Percentiles rank a stretch among this genome's conserved stretches.
Evolutionary conservation across 176 grass and related monocot genomes (phyloP).

Genomic region (Oryza meyeriana): DNA sequence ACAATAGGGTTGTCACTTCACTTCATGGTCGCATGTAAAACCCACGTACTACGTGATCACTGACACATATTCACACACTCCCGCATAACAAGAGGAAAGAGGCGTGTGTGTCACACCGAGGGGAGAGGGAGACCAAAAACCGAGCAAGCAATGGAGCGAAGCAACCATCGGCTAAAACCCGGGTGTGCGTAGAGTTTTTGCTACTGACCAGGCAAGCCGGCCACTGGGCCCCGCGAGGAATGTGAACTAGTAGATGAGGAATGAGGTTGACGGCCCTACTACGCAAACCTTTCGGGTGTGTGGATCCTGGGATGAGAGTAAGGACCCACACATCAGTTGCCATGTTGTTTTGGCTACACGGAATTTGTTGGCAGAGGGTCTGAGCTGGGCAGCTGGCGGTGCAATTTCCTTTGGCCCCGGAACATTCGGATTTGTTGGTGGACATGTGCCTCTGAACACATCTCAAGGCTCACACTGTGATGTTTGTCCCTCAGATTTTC

Average conservation of each 20-base stretch:
- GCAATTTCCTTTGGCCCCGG: background rate
- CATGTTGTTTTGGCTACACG: too few relatives aligned
- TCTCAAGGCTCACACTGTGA: background rate
- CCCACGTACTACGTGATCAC: background rate
- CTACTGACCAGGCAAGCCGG: too few relatives aligned
- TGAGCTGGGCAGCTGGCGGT: background rate
- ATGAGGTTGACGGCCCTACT: background rate
- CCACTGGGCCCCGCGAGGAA: too few relatives aligned
- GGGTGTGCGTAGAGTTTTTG: background rate
- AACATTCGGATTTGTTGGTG: conserved; percentile 7
- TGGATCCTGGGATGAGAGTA: background rate
- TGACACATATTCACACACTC: too few relatives aligned
- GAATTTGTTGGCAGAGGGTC: background rate
- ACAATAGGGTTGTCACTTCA: background rate
- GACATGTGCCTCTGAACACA: background rate
- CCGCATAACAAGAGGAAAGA: background rate
- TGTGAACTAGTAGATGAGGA: background rate
- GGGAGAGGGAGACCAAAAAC: too few relatives aligned
- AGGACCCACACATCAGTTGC: background rate
- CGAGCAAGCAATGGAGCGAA: too few relatives aligned
- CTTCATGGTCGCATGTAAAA: background rate
- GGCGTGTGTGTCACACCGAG: too few relatives aligned
- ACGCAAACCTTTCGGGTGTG: background rate
- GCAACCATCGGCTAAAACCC: background rate
- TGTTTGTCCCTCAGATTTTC: background rate